Base-by-base conservation (phyloP, 1,139 yeast genomes). In the Arxiozyma slooffiae region DNA sequence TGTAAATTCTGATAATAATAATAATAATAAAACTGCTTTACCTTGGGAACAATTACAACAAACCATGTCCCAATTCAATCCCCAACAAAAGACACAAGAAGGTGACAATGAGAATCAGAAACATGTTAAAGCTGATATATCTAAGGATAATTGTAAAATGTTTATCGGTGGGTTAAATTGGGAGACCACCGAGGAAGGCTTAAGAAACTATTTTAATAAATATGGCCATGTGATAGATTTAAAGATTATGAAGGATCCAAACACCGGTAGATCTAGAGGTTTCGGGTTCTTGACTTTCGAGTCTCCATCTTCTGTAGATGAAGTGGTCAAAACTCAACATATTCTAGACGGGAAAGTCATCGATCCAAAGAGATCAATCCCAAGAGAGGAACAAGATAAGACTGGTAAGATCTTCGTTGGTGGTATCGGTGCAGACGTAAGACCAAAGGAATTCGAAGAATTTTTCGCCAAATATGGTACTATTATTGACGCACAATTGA, bases 351-450 rank as follows among this genome's bases (percentile, higher is more conserved):
- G 98, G 56, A 94, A 94, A 68, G 85, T 94, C 55, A 94, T 92
- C 66, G 99, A 92, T 66, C 98, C 99, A 42, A 92, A 92, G 69
- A 79, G 98, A 62, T 97, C 99, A 22, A 92, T 92, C 62, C 97
- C 98, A 42, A 85, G 92, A 68, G 98, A 92, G 66, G 98, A 92
- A 67, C 98, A 92, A 70, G 97, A 90, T 67, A 87, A 87, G 67
- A 90, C 96, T 14, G 97, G 97, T 61, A 92, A 92, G 72, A 92
- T 92, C 59, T 92, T 92, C 66, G 97, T 92, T 46, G 99, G 99
- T 58, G 99, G 99, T 58, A 88, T 92, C 57, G 95, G 96, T 52
- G 89, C 96, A 38, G 94, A 89, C 69, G 97, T 90, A 42, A 89
- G 90, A 57, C 97, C 95, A 63, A 80, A 79, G 57, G 97, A 92